phyloP scores from a whole-genome alignment of 805 yeast genomes.

The Wickerhamomyces chambardii region DNA sequence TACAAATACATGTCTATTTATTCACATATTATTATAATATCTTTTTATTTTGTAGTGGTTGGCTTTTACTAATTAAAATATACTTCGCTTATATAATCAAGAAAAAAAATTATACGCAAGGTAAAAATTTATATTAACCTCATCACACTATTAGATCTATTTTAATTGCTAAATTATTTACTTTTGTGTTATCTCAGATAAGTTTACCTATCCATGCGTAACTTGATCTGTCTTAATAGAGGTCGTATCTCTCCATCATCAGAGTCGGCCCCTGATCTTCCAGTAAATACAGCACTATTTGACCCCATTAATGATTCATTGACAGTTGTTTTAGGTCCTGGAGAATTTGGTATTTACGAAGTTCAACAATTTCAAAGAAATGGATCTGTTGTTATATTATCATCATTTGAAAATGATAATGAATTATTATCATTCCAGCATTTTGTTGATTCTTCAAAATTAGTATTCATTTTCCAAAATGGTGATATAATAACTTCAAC shows the following conservation, averaged over 20 bases:
- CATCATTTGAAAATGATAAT: slow-evolving; percentile 44
- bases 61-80: no score
- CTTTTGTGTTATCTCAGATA: no score
- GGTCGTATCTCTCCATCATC: slow-evolving; percentile 46
- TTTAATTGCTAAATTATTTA: no score
- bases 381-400: slow-evolving; percentile 50
- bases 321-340: slow-evolving; percentile 50
- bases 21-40: no score
- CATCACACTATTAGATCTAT: no score
- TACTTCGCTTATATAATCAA: no score
- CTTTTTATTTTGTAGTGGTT: no score
- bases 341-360: slow-evolving; percentile 51
- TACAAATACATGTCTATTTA: no score
- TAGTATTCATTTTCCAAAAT: slow-evolving; percentile 55
- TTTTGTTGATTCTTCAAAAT: slow-evolving; percentile 58
- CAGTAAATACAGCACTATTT: slow-evolving; percentile 45
- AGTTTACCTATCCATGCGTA: slow-evolving; percentile 41
- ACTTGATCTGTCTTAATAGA: slow-evolving; percentile 41
- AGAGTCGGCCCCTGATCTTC: slow-evolving; percentile 54
- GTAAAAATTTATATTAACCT: no score
- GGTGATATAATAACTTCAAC: slow-evolving; percentile 73
- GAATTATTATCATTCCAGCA: slow-evolving; percentile 53
- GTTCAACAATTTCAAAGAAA: slow-evolving; percentile 68
- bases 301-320: slow-evolving; percentile 71
- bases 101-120: no score